These are phyloP conservation scores for Penicillium nucicola DNA, from an alignment of 495 filamentous ascomycete species.

Conservation along the genomic window DNA sequence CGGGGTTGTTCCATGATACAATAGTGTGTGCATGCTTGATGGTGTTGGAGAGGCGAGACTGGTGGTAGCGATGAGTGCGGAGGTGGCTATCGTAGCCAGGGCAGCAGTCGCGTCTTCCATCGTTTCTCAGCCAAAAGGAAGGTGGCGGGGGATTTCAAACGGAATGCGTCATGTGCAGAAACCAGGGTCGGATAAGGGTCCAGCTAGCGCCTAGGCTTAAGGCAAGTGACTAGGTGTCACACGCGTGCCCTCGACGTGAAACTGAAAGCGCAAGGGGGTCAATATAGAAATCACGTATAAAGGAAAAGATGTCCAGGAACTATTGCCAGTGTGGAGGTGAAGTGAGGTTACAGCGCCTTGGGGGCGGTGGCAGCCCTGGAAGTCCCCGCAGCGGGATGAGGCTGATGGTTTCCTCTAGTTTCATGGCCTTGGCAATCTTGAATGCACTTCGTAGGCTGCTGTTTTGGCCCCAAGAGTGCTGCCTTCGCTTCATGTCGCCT, in stretches of 20 bases:
- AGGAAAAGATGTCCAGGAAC: background rate
- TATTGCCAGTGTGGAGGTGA: background rate
- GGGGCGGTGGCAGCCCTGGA: constrained; percentile 26
- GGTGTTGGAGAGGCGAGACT: constrained; percentile 5
- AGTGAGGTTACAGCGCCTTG: constrained; percentile 4
- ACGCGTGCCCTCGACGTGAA: constrained; percentile 1
- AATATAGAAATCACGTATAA: background rate
- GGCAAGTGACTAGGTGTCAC: constrained; percentile 1
- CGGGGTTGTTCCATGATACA: constrained; percentile 12
- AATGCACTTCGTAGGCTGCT: background rate
- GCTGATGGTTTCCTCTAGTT: constrained; percentile 3
- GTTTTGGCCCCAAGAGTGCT: no score
- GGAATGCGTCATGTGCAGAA: background rate
- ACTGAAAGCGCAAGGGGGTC: background rate
- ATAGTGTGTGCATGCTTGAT: constrained; percentile 11
- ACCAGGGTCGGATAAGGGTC: background rate
- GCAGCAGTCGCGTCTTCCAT: constrained; percentile 9
- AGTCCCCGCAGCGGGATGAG: constrained; percentile 22
- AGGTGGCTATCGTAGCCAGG: constrained; percentile 18
- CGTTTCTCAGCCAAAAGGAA: background rate
- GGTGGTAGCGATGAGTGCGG: constrained; percentile 16
- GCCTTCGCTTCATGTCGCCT: no score
- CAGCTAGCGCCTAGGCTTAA: background rate
- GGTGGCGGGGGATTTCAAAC: background rate
- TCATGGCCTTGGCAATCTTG: background rate